Evolutionary conservation across 2,329 filamentous ascomycete species (phyloP).

Genomic region (Calonectria multiphialidica): DNA sequence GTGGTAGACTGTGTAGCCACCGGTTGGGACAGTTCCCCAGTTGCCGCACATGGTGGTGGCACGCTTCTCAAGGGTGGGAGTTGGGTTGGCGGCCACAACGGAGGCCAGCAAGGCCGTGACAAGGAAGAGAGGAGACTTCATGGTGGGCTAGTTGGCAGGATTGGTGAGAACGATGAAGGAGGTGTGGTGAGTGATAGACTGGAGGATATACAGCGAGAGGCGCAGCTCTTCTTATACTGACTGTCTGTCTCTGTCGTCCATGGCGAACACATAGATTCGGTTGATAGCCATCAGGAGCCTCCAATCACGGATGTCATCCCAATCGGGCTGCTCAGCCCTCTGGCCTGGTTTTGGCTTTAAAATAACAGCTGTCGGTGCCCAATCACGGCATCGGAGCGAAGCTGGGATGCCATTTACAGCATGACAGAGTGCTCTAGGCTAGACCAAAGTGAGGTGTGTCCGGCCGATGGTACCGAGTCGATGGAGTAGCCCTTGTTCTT

Average conservation of each 20-base stretch:
- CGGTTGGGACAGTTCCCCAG: slow-evolving; percentile 51
- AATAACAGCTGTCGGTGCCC: neutral
- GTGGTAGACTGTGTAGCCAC: slow-evolving; percentile 63
- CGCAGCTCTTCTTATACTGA: neutral
- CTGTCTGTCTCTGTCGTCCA: neutral
- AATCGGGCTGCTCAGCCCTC: neutral
- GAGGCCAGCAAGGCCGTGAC: slow-evolving; percentile 46
- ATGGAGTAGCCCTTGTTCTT: neutral
- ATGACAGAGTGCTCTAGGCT: neutral
- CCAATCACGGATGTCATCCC: neutral
- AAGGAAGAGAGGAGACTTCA: slow-evolving; percentile 38
- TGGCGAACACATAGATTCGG: neutral
- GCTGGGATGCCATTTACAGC: neutral
- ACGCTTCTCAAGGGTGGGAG: slow-evolving; percentile 49
- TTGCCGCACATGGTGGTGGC: slow-evolving; percentile 52
- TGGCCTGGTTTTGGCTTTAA: slow-evolving; percentile 1
- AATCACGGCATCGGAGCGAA: neutral
- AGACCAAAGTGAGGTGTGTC: neutral
- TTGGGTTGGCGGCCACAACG: slow-evolving; percentile 43
- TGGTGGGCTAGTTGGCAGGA: neutral
- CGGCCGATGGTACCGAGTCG: neutral
- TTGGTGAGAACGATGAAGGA: no score
- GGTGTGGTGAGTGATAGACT: neutral
- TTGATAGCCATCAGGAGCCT: neutral
- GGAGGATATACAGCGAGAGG: neutral